These are phyloP conservation scores for Penicillium sp. DNA, from an alignment of 2,329 filamentous ascomycete species.

Conservation along the genomic window DNA sequence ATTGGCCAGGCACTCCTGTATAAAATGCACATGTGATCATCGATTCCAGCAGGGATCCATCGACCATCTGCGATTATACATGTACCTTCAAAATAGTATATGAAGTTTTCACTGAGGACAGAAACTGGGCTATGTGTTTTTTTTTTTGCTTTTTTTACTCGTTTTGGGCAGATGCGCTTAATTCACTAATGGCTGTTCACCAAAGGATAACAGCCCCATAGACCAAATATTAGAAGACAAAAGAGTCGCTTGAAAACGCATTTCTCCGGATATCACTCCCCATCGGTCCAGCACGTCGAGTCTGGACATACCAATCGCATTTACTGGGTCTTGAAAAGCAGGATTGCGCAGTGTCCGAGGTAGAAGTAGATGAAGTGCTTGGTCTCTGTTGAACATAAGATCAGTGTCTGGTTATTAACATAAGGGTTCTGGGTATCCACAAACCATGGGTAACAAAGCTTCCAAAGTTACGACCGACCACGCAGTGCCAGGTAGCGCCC, in stretches of 20 bases:
- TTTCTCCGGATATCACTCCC: neutral
- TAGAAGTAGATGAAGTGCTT: conserved; percentile 99
- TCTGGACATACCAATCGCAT: neutral
- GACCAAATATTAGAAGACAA: conserved; percentile 6
- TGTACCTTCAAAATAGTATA: neutral
- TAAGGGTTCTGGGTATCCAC: neutral
- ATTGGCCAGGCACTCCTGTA: conserved; percentile 10
- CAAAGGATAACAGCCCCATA: neutral
- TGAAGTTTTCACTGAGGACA: neutral
- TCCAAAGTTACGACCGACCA: conserved; percentile 96
- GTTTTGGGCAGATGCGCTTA: neutral
- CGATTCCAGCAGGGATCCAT: neutral
- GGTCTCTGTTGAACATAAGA: conserved; percentile 63
- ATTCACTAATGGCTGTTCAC: conserved; percentile 3
- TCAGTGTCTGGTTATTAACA: conserved; percentile 7
- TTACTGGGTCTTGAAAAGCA: conserved; percentile 98
- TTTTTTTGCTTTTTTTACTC: neutral
- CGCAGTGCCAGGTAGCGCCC: conserved; percentile 98
- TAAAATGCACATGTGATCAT: neutral
- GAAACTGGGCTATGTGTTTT: neutral
- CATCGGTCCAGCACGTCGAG: neutral
- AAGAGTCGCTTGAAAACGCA: conserved; percentile 9
- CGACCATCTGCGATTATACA: neutral
- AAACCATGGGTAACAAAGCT: conserved; percentile 97
- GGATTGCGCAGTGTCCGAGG: conserved; percentile 94